Evolutionary conservation across 768 basidiomycete genomes (phyloP).

Genomic region (Obba rivulosa): DNA sequence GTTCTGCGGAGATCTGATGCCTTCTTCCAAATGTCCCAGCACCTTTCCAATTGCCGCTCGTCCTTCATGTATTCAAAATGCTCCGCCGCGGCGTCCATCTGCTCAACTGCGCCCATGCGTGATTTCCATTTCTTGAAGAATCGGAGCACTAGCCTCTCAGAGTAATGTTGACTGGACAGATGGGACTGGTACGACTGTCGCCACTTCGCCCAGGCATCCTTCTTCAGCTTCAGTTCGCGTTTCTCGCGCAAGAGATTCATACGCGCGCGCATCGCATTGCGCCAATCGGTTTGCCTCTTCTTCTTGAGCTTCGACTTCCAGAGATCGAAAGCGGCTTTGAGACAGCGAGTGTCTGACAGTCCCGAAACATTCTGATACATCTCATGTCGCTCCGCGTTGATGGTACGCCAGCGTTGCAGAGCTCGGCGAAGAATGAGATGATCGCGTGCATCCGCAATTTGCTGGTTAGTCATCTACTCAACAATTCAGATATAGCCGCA

Average conservation of each 20-base stretch:
- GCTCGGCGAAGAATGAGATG: constrained; percentile 53
- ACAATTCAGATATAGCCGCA: constrained; percentile 4
- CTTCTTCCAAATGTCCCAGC: constrained; percentile 57
- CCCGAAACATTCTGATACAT: constrained; percentile 37
- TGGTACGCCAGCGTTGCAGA: constrained; percentile 58
- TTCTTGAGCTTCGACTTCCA: constrained; percentile 57
- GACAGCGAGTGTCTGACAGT: constrained; percentile 38
- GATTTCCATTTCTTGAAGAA: constrained; percentile 52
- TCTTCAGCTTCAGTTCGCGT: constrained; percentile 46
- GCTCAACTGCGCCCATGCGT: constrained; percentile 34
- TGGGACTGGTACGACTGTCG: constrained; percentile 48
- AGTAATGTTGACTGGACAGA: constrained; percentile 47
- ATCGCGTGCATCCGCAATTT: constrained; percentile 66
- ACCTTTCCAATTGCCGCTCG: constrained; percentile 31
- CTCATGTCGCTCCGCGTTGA: constrained; percentile 31
- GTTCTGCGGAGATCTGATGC: constrained; percentile 37
- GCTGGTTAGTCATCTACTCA: constrained; percentile 62
- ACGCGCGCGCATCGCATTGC: constrained; percentile 63
- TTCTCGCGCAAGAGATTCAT: constrained; percentile 59
- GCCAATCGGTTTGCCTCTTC: constrained; percentile 55
- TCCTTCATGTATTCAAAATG: constrained; percentile 35
- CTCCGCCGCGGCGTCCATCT: constrained; percentile 46
- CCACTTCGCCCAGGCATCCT: constrained; percentile 66
- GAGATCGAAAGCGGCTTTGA: constrained; percentile 35
- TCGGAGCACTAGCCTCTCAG: constrained; percentile 36